These are phyloP conservation scores for Mycena sanguinolenta DNA, from an alignment of 768 basidiomycete species.

Conservation along the genomic window DNA sequence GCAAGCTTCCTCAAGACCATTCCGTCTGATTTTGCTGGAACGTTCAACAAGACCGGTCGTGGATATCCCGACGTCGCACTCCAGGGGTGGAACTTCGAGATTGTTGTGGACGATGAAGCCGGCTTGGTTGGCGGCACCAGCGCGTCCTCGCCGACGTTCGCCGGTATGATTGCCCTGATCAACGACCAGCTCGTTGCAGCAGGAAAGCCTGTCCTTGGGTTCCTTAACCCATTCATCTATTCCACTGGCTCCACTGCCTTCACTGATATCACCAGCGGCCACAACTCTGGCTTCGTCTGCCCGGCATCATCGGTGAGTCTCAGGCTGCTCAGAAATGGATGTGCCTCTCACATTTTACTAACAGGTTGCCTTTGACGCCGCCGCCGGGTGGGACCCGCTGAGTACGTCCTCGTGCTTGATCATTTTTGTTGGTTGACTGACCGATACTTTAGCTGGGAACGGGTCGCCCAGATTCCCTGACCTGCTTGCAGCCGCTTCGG, in stretches of 20 bases:
- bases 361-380: constrained; percentile 14
- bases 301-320: constrained; percentile 10
- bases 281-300: constrained; percentile 17
- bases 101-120: background rate
- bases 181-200: constrained; percentile 11
- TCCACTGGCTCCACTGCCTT: background rate
- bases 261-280: background rate
- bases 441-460: background rate
- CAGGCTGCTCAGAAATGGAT: background rate
- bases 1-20: constrained; percentile 47
- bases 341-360: background rate
- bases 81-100: constrained; percentile 3
- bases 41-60: constrained; percentile 53
- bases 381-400: constrained; percentile 9
- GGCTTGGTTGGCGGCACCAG: background rate
- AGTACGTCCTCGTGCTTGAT: background rate
- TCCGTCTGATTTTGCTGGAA: constrained; percentile 49
- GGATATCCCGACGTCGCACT: constrained; percentile 25
- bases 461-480: background rate
- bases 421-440: background rate
- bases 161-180: constrained; percentile 8
- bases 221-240: constrained; percentile 17
- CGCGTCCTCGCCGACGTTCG: constrained; percentile 17
- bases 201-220: constrained; percentile 7
- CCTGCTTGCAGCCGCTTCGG: constrained; percentile 13